These are phyloP conservation scores for Cutaneotrichosporon sp. DNA, from an alignment of 1,284 basidiomycete species.

Conservation along the genomic window DNA sequence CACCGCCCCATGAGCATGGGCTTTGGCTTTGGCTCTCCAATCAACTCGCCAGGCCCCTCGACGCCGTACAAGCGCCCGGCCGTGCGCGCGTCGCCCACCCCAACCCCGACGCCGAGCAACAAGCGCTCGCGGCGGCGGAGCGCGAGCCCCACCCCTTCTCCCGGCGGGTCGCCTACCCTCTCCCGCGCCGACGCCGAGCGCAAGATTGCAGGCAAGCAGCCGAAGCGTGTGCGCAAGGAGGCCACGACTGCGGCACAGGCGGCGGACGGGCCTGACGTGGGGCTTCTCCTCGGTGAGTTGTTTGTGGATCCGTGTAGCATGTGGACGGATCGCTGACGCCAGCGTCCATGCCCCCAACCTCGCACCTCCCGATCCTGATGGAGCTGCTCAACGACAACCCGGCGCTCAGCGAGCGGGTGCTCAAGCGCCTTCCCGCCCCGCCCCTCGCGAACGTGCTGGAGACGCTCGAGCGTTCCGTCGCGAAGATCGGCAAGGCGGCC, in stretches of 20 bases:
- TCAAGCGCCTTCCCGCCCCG: slow-evolving; percentile 41
- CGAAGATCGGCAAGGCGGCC: slow-evolving; percentile 27
- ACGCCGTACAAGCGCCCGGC: slow-evolving; percentile 18
- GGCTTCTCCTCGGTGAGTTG: slow-evolving; percentile 47
- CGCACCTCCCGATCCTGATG: slow-evolving; percentile 46
- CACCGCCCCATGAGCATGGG: slow-evolving; percentile 6
- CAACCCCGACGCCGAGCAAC: slow-evolving; percentile 22
- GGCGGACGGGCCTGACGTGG: slow-evolving; percentile 39
- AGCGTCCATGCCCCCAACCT: slow-evolving; percentile 43
- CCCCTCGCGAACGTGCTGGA: slow-evolving; percentile 40
- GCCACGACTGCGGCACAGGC: slow-evolving; percentile 2
- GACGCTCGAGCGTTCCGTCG: slow-evolving; percentile 33
- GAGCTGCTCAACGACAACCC: slow-evolving; percentile 42
- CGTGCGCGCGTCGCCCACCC: slow-evolving; percentile 19
- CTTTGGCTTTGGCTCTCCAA: slow-evolving; percentile 21
- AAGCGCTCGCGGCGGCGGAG: slow-evolving; percentile 30
- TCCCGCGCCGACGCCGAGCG: slow-evolving; percentile 18
- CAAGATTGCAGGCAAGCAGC: slow-evolving; percentile 23
- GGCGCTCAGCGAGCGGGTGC: slow-evolving; percentile 29
- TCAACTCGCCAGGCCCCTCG: slow-evolving; percentile 7
- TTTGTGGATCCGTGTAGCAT: no score
- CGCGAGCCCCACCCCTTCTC: slow-evolving; percentile 32
- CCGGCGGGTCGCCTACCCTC: slow-evolving; percentile 21
- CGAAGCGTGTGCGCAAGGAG: slow-evolving; percentile 37
- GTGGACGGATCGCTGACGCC: slow-evolving; percentile 4